Evolutionary conservation across 805 yeast species (phyloP).

Genomic region (Metschnikowia koreensis): DNA sequence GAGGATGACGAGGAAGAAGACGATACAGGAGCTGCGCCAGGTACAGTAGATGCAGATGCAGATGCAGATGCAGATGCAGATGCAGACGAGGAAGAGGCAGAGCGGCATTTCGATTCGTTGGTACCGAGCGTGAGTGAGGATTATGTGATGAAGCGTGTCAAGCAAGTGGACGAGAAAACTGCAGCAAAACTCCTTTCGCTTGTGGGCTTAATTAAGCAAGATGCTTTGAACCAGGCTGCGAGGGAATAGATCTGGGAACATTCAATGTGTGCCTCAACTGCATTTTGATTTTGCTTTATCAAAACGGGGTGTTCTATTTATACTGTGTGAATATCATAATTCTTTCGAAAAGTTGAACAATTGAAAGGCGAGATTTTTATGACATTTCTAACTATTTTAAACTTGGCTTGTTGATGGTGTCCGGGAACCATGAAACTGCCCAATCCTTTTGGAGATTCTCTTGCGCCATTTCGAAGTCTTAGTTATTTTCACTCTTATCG

Average conservation of each 20-base stretch:
- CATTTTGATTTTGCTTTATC: too few relatives aligned
- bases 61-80: slow-evolving; percentile 26
- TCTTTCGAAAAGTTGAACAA: too few relatives aligned
- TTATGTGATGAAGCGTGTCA: slow-evolving; percentile 34
- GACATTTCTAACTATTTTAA: too few relatives aligned
- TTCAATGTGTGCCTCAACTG: too few relatives aligned
- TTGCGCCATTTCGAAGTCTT: too few relatives aligned
- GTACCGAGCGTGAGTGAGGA: slow-evolving; percentile 12
- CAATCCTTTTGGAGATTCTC: too few relatives aligned
- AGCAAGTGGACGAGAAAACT: slow-evolving; percentile 35
- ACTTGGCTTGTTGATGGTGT: too few relatives aligned
- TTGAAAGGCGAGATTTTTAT: too few relatives aligned
- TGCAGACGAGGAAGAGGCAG: slow-evolving; percentile 19
- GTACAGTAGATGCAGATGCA: slow-evolving; percentile 22
- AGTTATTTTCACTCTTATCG: too few relatives aligned
- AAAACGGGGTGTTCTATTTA: too few relatives aligned
- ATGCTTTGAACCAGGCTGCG: slow-evolving; percentile 9
- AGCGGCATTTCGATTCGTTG: slow-evolving; percentile 21
- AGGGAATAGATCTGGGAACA: neutral
- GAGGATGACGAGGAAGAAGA: slow-evolving; percentile 19
- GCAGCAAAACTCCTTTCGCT: slow-evolving; percentile 29
- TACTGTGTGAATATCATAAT: too few relatives aligned
- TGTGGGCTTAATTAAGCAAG: slow-evolving; percentile 41
- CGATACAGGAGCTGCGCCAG: slow-evolving; percentile 30
- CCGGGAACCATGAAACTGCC: too few relatives aligned